phyloP scores from a whole-genome alignment of 495 filamentous ascomycete genomes.

The Aspergillus ostianus region DNA sequence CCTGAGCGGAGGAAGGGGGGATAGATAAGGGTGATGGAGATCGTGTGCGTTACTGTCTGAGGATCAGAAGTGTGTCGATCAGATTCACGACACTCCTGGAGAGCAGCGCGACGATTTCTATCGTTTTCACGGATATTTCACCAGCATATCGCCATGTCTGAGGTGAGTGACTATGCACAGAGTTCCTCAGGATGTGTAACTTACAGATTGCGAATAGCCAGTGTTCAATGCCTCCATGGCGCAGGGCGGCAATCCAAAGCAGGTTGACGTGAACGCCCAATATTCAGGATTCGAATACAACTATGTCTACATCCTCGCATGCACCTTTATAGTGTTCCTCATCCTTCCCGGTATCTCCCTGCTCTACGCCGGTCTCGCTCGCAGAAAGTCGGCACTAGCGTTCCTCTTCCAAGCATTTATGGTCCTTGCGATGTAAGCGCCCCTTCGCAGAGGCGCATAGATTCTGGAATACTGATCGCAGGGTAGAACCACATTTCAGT shows the following conservation, averaged over 20 bases:
- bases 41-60: not conserved
- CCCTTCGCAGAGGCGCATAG: not conserved
- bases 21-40: not conserved
- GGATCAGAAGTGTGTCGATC: not conserved
- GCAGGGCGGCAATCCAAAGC: constrained; percentile 43
- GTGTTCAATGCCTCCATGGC: constrained; percentile 43
- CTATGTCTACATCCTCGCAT: constrained; percentile 51
- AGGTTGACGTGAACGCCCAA: constrained; percentile 51
- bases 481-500: constrained; percentile 47
- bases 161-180: too few species aligned
- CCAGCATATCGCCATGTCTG: not conserved
- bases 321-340: constrained; percentile 55
- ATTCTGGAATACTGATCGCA: not conserved
- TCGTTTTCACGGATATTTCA: not conserved
- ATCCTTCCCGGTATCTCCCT: constrained; percentile 61
- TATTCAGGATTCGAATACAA: constrained; percentile 50
- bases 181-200: not conserved
- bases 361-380: constrained; percentile 56
- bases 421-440: constrained; percentile 42
- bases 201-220: constrained; percentile 24
- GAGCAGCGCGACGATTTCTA: not conserved
- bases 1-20: not conserved
- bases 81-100: not conserved
- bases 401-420: constrained; percentile 59
- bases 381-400: constrained; percentile 56